A percentile compares a stretch with the other conserved stretches of the same genome.
Evolutionary conservation across 176 grass and related monocot species (phyloP).

Genomic region (Phoenix dactylifera): DNA sequence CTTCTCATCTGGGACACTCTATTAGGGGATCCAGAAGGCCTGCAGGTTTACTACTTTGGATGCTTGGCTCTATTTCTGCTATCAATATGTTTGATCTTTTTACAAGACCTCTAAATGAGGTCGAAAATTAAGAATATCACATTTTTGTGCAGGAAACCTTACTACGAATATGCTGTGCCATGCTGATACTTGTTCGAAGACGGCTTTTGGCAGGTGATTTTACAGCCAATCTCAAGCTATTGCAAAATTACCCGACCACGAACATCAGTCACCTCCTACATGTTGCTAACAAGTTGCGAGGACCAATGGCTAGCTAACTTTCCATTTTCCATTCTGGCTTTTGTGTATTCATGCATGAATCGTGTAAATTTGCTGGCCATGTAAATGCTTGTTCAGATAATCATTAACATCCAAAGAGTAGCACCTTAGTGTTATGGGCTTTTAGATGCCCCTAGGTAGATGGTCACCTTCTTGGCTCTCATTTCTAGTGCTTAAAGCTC

Average conservation of each 20-base stretch:
- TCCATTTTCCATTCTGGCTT: neutral
- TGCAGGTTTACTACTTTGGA: constrained; percentile 33
- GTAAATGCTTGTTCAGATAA: too few relatives aligned
- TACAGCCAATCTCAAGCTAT: constrained; percentile 94
- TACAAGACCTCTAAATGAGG: neutral
- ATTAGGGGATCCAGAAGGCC: constrained; percentile 72
- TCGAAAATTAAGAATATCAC: too few relatives aligned
- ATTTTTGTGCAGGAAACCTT: constrained; percentile 56
- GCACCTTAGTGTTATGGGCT: too few relatives aligned
- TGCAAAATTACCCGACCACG: constrained; percentile 78
- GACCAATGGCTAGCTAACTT: constrained; percentile 27
- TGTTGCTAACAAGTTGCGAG: constrained; percentile 90
- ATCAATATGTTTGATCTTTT: neutral
- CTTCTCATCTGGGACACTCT: constrained; percentile 77
- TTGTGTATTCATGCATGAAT: too few relatives aligned
- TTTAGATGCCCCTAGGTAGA: too few relatives aligned
- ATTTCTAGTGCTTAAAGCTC: too few relatives aligned
- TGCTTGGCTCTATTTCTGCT: neutral
- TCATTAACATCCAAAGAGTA: too few relatives aligned
- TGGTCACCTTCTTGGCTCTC: too few relatives aligned
- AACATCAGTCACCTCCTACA: constrained; percentile 81
- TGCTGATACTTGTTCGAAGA: constrained; percentile 91
- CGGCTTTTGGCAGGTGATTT: constrained; percentile 91
- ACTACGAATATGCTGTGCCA: constrained; percentile 77
- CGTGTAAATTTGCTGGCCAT: too few relatives aligned